These are phyloP conservation scores for Neopestalotiopsis rosae DNA, from an alignment of 2,329 filamentous ascomycete genomes.

Conservation along the genomic window DNA sequence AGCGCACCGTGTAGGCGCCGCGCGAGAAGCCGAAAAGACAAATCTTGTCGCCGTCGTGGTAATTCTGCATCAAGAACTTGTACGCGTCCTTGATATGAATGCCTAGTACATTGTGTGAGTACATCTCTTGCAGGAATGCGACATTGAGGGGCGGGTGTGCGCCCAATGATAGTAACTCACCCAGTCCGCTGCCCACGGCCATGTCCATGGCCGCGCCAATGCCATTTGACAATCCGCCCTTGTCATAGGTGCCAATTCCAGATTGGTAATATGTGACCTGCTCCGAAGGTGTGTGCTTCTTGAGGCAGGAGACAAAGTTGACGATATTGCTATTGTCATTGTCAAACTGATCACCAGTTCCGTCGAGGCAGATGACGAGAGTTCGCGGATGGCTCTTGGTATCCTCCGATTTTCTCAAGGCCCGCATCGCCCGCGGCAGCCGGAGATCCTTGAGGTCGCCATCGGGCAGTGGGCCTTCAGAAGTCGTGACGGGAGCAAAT, in stretches of 20 bases:
- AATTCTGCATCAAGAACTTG: slow-evolving; percentile 54
- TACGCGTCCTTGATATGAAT: slow-evolving; percentile 46
- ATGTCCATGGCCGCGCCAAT: slow-evolving; percentile 45
- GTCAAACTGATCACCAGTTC: slow-evolving; percentile 50
- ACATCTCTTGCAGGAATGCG: background rate
- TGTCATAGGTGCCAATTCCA: slow-evolving; percentile 51
- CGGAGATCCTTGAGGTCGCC: slow-evolving; percentile 4
- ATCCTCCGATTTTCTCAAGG: slow-evolving; percentile 8
- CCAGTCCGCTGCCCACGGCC: slow-evolving; percentile 46
- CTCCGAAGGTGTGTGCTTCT: slow-evolving; percentile 43
- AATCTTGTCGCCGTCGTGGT: slow-evolving; percentile 50
- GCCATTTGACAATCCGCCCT: slow-evolving; percentile 42
- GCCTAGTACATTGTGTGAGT: slow-evolving; percentile 28
- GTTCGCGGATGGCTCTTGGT: slow-evolving; percentile 20
- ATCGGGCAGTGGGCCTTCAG: background rate
- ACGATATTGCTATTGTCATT: slow-evolving; percentile 50
- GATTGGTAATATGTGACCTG: slow-evolving; percentile 49
- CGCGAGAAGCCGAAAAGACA: slow-evolving; percentile 55
- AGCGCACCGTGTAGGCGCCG: slow-evolving; percentile 56
- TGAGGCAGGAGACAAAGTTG: slow-evolving; percentile 47
- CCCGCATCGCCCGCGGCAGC: slow-evolving; percentile 13
- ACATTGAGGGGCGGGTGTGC: background rate
- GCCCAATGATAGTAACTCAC: background rate
- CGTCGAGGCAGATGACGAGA: slow-evolving; percentile 47
- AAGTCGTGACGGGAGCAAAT: background rate